Evolutionary conservation across 2,329 filamentous ascomycete species (phyloP).

Genomic region (Botryotinia convoluta): DNA sequence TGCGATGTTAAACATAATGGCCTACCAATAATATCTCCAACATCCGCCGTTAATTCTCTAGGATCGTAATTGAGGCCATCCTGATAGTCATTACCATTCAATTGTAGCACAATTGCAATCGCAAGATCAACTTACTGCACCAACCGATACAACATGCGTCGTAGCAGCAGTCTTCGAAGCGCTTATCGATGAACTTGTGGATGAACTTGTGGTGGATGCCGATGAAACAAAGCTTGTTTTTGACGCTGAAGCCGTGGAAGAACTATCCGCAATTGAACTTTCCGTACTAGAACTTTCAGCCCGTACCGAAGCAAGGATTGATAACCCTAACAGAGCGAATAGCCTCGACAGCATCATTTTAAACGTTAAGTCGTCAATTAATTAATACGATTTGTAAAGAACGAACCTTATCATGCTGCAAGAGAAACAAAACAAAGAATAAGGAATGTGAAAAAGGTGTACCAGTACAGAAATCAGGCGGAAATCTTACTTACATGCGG

Average conservation of each 20-base stretch:
- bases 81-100: slow-evolving; percentile 20
- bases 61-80: slow-evolving; percentile 40
- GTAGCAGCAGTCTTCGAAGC: slow-evolving; percentile 27
- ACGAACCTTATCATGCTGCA: slow-evolving; percentile 1
- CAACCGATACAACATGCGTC: slow-evolving; percentile 37
- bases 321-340: slow-evolving; percentile 1
- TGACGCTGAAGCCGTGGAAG: slow-evolving; percentile 2
- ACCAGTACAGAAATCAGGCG: neutral
- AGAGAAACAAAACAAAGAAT: slow-evolving; percentile 6
- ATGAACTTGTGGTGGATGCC: neutral
- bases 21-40: slow-evolving; percentile 49
- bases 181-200: slow-evolving; percentile 19
- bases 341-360: slow-evolving; percentile 10
- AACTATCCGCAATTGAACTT: neutral
- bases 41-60: slow-evolving; percentile 38
- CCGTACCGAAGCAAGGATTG: slow-evolving; percentile 9
- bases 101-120: slow-evolving; percentile 16
- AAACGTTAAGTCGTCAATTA: slow-evolving; percentile 4
- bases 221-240: neutral
- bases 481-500: slow-evolving; percentile 18
- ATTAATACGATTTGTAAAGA: slow-evolving; percentile 7
- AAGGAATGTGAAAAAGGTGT: neutral
- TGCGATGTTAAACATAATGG: neutral
- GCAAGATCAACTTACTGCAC: slow-evolving; percentile 33
- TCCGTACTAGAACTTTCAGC: slow-evolving; percentile 4